Conservation (phyloP, 768 basidiomycete species). For the Xerocomellus dryophilus region DNA sequence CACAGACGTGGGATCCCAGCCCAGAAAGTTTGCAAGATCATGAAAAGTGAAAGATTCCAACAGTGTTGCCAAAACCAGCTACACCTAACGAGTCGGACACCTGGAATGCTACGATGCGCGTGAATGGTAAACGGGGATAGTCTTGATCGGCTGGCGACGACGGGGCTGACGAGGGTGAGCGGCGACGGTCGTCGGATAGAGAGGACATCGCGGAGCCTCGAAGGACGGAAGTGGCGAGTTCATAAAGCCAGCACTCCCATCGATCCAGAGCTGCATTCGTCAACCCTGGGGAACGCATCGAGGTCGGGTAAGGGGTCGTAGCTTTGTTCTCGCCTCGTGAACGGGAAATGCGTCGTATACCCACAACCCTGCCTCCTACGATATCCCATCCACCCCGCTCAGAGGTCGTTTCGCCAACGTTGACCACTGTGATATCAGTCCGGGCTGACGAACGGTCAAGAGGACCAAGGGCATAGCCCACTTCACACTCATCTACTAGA, state of each 20-base stretch:
- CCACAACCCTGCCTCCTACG: constrained; percentile 53
- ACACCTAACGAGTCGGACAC: constrained; percentile 49
- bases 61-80: constrained; percentile 78
- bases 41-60: constrained; percentile 27
- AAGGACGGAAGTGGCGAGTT: constrained; percentile 47
- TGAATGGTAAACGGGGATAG: constrained; percentile 70
- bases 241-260: constrained; percentile 83
- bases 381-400: constrained; percentile 82
- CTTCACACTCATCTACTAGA: constrained; percentile 33
- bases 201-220: constrained; percentile 52
- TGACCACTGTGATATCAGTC: constrained; percentile 52
- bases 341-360: constrained; percentile 66
- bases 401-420: constrained; percentile 54
- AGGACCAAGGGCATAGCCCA: constrained; percentile 30
- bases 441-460: constrained; percentile 36
- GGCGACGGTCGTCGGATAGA: constrained; percentile 33
- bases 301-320: constrained; percentile 7
- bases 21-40: constrained; percentile 7
- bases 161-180: constrained; percentile 4
- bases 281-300: constrained; percentile 40
- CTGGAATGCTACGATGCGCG: constrained; percentile 64
- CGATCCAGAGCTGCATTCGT: constrained; percentile 65
- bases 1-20: neutral
- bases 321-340: constrained; percentile 32
- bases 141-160: constrained; percentile 8